Evolutionary conservation across 768 basidiomycete species (phyloP).

Genomic region (Amanita subjunquillea): DNA sequence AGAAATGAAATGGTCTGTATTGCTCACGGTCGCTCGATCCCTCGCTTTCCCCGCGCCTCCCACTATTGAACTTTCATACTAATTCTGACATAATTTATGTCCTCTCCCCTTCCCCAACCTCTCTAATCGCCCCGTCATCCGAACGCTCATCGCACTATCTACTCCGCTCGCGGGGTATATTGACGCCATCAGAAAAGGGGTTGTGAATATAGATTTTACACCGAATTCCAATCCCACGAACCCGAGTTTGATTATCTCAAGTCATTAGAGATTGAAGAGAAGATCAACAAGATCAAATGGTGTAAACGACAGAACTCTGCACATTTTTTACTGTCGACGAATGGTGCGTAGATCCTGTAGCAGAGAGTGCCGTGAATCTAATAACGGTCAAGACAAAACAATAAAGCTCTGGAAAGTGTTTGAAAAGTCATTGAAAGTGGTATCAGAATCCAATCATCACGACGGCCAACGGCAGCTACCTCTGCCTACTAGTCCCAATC

Average conservation of each 20-base stretch:
- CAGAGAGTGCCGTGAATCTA: constrained; percentile 1
- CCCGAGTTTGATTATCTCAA: constrained; percentile 99
- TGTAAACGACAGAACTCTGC: constrained; percentile 96
- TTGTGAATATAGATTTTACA: constrained; percentile 99
- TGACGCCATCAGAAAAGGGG: constrained; percentile 78
- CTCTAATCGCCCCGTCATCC: constrained; percentile 19
- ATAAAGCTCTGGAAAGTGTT: constrained; percentile 99
- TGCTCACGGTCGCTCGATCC: constrained; percentile 1
- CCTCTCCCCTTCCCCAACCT: constrained; percentile 6
- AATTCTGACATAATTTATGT: background rate
- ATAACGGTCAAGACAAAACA: constrained; percentile 73
- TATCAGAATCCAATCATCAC: constrained; percentile 91
- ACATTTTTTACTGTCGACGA: constrained; percentile 94
- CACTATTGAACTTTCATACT: background rate
- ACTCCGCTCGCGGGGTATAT: constrained; percentile 10
- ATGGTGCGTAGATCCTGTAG: constrained; percentile 49
- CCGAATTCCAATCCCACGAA: constrained; percentile 99
- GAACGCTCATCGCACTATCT: background rate
- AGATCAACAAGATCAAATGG: constrained; percentile 99
- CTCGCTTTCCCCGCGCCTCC: constrained; percentile 4
- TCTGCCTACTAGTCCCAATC: constrained; percentile 43
- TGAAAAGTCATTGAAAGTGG: constrained; percentile 91
- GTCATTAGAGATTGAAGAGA: constrained; percentile 99
- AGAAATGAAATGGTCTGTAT: constrained; percentile 83
- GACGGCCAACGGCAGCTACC: constrained; percentile 68